Evolutionary conservation across 345 rosid genomes (phyloP).

Genomic region (Schrenkiella parvula): DNA sequence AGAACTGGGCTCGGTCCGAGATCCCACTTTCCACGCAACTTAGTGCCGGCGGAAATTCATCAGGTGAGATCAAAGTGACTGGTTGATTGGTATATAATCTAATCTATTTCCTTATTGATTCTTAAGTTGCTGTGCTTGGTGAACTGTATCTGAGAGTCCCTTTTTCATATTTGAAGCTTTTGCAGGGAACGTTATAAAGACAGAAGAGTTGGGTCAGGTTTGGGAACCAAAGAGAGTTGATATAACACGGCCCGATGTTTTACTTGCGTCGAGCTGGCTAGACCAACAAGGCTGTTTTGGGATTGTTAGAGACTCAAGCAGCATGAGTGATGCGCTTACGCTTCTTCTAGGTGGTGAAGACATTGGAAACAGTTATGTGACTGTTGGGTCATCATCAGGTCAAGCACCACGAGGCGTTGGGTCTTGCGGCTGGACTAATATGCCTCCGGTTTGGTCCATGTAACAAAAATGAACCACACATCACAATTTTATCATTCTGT

Average conservation of each 20-base stretch:
- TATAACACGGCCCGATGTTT: slow-evolving; percentile 50
- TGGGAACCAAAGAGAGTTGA: slow-evolving; percentile 34
- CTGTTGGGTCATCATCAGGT: slow-evolving; percentile 51
- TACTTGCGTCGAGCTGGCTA: slow-evolving; percentile 74
- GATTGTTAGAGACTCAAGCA: slow-evolving; percentile 45
- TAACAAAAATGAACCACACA: slow-evolving; percentile 18
- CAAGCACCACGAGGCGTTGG: slow-evolving; percentile 47
- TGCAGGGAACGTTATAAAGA: slow-evolving; percentile 24
- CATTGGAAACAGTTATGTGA: slow-evolving; percentile 51
- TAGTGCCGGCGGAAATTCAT: slow-evolving; percentile 53
- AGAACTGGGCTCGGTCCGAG: slow-evolving; percentile 59
- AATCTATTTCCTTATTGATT: neutral
- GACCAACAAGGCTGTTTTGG: slow-evolving; percentile 54
- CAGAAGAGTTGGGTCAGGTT: slow-evolving; percentile 23
- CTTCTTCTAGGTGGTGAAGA: slow-evolving; percentile 75
- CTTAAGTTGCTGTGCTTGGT: slow-evolving; percentile 6
- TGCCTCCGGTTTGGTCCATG: slow-evolving; percentile 66
- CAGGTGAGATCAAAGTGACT: slow-evolving; percentile 49
- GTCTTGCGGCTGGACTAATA: slow-evolving; percentile 77
- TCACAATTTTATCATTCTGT: slow-evolving; percentile 15
- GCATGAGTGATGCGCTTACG: slow-evolving; percentile 60
- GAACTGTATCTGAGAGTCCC: neutral
- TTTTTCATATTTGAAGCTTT: neutral
- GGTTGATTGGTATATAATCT: slow-evolving; percentile 7
- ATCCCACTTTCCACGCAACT: slow-evolving; percentile 55